A percentile compares a stretch with the other conserved stretches of the same genome.
Evolutionary conservation across 2,329 filamentous ascomycete species (phyloP).

Genomic region (Neonectria hederae): DNA sequence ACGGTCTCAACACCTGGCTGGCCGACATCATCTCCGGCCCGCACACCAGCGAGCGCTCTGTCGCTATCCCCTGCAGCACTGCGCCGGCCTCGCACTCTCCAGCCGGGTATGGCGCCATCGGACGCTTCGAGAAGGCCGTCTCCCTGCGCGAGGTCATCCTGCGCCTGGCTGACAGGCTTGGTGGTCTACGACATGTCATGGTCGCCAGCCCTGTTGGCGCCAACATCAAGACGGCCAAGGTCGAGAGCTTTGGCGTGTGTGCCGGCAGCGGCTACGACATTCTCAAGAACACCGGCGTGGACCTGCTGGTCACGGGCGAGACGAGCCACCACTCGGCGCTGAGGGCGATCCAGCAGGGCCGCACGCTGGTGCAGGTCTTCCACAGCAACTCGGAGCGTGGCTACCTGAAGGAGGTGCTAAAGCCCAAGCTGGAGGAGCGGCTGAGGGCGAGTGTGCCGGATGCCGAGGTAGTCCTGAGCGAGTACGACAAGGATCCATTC

Average conservation of each 20-base stretch:
- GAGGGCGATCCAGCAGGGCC: constrained; percentile 83
- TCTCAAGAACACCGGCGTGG: constrained; percentile 74
- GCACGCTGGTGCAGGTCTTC: constrained; percentile 84
- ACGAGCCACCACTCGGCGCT: constrained; percentile 93
- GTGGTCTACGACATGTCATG: constrained; percentile 67
- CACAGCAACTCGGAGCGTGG: constrained; percentile 93
- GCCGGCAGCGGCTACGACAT: constrained; percentile 87
- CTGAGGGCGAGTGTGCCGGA: constrained; percentile 61
- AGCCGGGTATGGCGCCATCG: constrained; percentile 63
- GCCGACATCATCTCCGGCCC: constrained; percentile 80
- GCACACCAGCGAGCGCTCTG: constrained; percentile 50
- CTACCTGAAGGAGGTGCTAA: constrained; percentile 79
- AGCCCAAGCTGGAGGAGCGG: constrained; percentile 67
- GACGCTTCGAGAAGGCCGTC: constrained; percentile 53
- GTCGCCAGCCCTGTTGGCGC: constrained; percentile 62
- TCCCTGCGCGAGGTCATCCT: constrained; percentile 56
- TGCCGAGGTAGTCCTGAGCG: constrained; percentile 77
- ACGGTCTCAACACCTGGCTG: constrained; percentile 93
- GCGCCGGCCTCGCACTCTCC: constrained; percentile 56
- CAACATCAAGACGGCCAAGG: constrained; percentile 49
- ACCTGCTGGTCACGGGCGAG: constrained; percentile 90
- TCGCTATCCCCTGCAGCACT: constrained; percentile 56
- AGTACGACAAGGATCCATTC: constrained; percentile 87
- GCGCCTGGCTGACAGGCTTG: constrained; percentile 72
- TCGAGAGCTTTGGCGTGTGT: constrained; percentile 83